Percentiles rank a stretch among this genome's conserved stretches.
These are phyloP conservation scores for Aspergillus taichungensis DNA, from an alignment of 495 filamentous ascomycete genomes.

Conservation along the genomic window DNA sequence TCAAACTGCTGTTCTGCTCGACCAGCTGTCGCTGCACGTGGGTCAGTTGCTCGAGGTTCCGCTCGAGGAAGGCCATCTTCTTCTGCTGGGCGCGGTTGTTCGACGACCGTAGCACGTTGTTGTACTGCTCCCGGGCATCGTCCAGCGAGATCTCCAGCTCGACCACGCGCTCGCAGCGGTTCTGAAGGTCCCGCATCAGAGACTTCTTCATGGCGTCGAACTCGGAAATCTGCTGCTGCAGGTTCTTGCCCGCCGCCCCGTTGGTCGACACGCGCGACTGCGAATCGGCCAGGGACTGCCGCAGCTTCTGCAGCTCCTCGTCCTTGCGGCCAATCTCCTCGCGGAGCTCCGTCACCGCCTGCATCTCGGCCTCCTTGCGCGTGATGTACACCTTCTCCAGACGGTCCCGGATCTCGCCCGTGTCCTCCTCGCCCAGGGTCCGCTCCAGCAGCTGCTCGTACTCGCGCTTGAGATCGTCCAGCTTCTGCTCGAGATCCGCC, in stretches of 20 bases:
- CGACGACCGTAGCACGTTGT: constrained; percentile 87
- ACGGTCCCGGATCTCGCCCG: constrained; percentile 71
- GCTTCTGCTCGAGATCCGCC: constrained; percentile 62
- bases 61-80: constrained; percentile 99
- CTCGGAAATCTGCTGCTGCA: constrained; percentile 94
- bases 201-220: constrained; percentile 99
- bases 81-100: constrained; percentile 98
- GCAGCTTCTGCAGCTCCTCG: constrained; percentile 69
- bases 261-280: constrained; percentile 58
- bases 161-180: constrained; percentile 94
- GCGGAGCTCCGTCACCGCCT: constrained; percentile 64
- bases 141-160: constrained; percentile 96
- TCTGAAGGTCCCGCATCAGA: constrained; percentile 96
- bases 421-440: constrained; percentile 69
- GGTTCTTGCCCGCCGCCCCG: constrained; percentile 77
- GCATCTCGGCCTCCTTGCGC: constrained; percentile 59
- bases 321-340: constrained; percentile 60
- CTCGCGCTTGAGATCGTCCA: constrained; percentile 64
- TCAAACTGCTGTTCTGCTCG: constrained; percentile 89
- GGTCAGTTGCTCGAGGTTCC: constrained; percentile 95
- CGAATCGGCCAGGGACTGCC: constrained; percentile 60
- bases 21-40: constrained; percentile 95
- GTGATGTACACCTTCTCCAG: constrained; percentile 67
- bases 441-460: constrained; percentile 74
- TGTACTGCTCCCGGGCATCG: constrained; percentile 96